Percentiles rank a stretch among this genome's conserved stretches.
phyloP scores from a whole-genome alignment of 1,139 yeast genomes.

The Waltiozyma sp. region DNA sequence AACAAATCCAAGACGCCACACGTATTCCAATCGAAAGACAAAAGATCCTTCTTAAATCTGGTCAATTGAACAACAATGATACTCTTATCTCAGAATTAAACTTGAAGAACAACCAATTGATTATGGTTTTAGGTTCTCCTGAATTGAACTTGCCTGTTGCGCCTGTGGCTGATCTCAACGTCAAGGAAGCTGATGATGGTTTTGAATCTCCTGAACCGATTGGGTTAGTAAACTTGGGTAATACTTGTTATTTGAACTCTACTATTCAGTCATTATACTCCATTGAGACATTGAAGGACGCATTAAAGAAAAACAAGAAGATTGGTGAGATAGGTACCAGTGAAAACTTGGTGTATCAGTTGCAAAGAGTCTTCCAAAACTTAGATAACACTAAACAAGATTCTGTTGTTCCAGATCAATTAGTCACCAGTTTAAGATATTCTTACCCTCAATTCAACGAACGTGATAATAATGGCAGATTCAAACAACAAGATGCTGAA shows the following conservation, averaged over 20 bases:
- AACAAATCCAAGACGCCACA: conserved; percentile 60
- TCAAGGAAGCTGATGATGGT: conserved; percentile 58
- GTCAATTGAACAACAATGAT: conserved; percentile 63
- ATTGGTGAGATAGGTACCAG: conserved; percentile 23
- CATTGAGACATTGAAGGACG: conserved; percentile 22
- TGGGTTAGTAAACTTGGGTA: conserved; percentile 82
- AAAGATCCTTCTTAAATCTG: conserved; percentile 81
- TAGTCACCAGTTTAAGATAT: conserved; percentile 52
- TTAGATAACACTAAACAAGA: conserved; percentile 32
- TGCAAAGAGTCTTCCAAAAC: conserved; percentile 26
- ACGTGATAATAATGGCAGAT: conserved; percentile 52
- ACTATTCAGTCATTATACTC: conserved; percentile 72
- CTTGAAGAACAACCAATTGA: conserved; percentile 52
- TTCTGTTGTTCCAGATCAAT: conserved; percentile 48
- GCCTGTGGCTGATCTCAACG: conserved; percentile 31
- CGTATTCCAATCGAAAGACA: conserved; percentile 82
- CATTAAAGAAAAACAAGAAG: conserved; percentile 10
- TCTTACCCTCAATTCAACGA: conserved; percentile 87
- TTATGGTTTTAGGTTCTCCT: conserved; percentile 91
- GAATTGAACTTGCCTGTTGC: conserved; percentile 53
- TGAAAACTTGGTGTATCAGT: conserved; percentile 25
- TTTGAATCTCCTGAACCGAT: conserved; percentile 48
- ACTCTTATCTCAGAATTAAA: conserved; percentile 37
- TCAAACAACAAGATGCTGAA: conserved; percentile 96
- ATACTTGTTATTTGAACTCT: conserved; percentile 90